These are phyloP conservation scores for Filobasidium wieringae DNA, from an alignment of 768 basidiomycete genomes.

Conservation along the genomic window DNA sequence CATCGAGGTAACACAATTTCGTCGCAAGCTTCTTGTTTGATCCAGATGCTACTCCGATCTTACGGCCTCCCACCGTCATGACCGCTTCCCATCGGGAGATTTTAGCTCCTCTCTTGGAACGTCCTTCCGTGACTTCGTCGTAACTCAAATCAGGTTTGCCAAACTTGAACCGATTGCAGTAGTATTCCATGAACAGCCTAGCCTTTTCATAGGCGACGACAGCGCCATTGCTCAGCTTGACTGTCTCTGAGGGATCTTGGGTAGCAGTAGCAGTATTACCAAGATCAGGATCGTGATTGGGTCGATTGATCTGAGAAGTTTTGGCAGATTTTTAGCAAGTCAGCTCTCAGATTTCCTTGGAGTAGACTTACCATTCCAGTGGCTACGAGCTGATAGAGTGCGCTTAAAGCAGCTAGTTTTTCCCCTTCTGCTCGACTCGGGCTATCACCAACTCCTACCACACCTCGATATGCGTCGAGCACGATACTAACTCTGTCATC, in stretches of 20 bases:
- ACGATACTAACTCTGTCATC: conserved; percentile 31
- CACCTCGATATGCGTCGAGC: conserved; percentile 22
- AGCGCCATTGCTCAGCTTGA: conserved; percentile 44
- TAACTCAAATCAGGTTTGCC: conserved; percentile 59
- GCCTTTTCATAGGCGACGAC: conserved; percentile 59
- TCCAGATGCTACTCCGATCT: conserved; percentile 69
- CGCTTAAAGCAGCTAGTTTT: conserved; percentile 62
- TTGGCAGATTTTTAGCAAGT: not conserved
- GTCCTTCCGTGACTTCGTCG: conserved; percentile 22
- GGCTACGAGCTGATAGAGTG: conserved; percentile 56
- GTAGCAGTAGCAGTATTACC: not conserved
- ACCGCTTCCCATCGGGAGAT: conserved; percentile 23
- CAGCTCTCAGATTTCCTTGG: not conserved
- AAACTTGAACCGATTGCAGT: conserved; percentile 68
- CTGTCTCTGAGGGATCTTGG: conserved; percentile 19
- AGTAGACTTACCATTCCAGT: conserved; percentile 51
- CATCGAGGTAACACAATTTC: conserved; percentile 70
- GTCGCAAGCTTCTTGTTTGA: conserved; percentile 59
- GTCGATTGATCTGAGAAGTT: conserved; percentile 17
- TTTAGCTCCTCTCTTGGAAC: not conserved
- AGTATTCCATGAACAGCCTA: conserved; percentile 87
- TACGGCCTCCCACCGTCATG: conserved; percentile 52
- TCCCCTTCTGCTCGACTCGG: conserved; percentile 54
- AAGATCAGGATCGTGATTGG: no score
- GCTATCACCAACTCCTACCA: conserved; percentile 56